Evolutionary conservation across 2,329 filamentous ascomycete species (phyloP), one percentile per base, ranked within the genome.

Genomic region (Aureobasidium sp.): DNA sequence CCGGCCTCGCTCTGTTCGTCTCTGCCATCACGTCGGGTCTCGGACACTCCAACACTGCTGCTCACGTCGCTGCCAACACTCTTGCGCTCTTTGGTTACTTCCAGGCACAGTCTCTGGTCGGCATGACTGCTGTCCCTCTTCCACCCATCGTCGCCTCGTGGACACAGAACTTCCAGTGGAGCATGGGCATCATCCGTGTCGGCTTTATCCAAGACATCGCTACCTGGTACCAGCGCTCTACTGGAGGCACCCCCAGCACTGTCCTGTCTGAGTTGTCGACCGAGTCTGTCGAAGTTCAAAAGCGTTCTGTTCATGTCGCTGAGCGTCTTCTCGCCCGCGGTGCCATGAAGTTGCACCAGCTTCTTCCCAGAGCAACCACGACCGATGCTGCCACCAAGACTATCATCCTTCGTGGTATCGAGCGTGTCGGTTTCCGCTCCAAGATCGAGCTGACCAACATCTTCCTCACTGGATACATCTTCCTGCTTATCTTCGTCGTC

Each of bases 131-230:
- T 22, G 87, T 97, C 15, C 81, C 82, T 49, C 83, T 96, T 60
- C 93, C 93, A 11, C 93, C 93, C 0, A 89, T 96, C 64, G 93
- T 96, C 60, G 83, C 89, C 70, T 84, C 92, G 0, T 97, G 93
- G 93, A 96, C 92, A 1, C 92, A 97, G 77, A 93, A 97, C 77
- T 97, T 97, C 78, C 89, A 95, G 73, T 97, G 93, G 93, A 95
- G 88, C 71, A 94, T 97, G 90, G 93, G 93, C 69, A 91, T 97
- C 69, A 96, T 97, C 70, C 84, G 84, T 57, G 82, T 97, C 45
- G 81, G 80, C n/a, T 97, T 96, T 74, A 84, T 97, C 77, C 91
- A 97, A 78, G 81, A 81, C 52, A 89, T 96, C 70, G 90, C 90
- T 65, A 96, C 91, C 39, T 97, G 93, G 93, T 97, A 97, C 73